Conservation (phyloP, 164 flowering plant genomes). For the Buxus sempervirens region DNA sequence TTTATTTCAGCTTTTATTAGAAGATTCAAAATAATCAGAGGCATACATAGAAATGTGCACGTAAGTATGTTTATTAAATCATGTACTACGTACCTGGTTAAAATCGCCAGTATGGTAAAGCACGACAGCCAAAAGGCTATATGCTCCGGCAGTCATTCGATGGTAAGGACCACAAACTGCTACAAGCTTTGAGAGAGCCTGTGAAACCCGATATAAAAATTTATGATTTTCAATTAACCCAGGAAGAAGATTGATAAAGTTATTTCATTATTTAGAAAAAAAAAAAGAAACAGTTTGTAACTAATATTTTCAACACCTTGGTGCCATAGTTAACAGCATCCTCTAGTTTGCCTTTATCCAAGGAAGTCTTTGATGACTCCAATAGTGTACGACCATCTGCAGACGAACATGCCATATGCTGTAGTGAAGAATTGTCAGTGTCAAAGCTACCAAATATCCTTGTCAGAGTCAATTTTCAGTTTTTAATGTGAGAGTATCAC, state of each 20-base stretch:
- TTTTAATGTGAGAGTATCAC: constrained; percentile 1
- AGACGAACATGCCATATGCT: constrained; percentile 98
- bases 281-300: too few relatives aligned
- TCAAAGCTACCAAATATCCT: constrained; percentile 10
- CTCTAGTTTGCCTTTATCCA: constrained; percentile 96
- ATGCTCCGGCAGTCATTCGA: constrained; percentile 98
- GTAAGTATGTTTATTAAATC: not conserved
- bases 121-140: constrained; percentile 97
- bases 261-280: too few relatives aligned
- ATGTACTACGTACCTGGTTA: constrained; percentile 60
- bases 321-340: constrained; percentile 97
- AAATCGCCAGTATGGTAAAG: constrained; percentile 96
- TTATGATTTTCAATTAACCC: not conserved
- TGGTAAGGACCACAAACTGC: constrained; percentile 94
- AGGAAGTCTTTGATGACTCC: constrained; percentile 89
- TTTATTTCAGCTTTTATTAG: not conserved
- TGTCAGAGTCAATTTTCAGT: not conserved
- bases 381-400: constrained; percentile 93
- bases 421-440: constrained; percentile 13
- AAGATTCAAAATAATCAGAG: not conserved
- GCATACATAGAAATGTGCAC: too few relatives aligned
- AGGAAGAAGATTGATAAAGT: not conserved
- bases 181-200: constrained; percentile 90
- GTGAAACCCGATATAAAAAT: constrained; percentile 19
- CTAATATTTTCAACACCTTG: constrained; percentile 43